Conservation (phyloP, 306 rosid genomes). For the Adenanthera pavonina region DNA sequence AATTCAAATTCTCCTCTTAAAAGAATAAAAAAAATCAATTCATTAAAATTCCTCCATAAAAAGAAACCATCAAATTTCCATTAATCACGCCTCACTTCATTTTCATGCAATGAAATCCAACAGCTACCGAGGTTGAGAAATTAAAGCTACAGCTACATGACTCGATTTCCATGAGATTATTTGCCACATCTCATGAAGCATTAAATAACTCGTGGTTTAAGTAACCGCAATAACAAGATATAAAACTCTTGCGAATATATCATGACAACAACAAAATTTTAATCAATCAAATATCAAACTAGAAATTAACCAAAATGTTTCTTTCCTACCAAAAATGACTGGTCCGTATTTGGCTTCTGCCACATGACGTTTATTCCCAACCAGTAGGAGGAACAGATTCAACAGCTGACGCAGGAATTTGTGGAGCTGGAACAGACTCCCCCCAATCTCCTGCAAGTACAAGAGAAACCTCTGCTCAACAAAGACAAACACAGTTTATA, state of each 20-base stretch:
- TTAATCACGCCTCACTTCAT: neutral
- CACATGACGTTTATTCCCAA: slow-evolving; percentile 41
- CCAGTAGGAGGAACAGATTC: slow-evolving; percentile 44
- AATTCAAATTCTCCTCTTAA: neutral
- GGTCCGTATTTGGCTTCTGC: slow-evolving; percentile 18
- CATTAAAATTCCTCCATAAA: neutral
- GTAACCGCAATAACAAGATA: neutral
- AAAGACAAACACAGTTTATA: neutral
- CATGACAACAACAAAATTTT: slow-evolving; percentile 19
- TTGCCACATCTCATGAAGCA: neutral
- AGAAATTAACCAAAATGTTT: neutral
- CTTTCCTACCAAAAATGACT: slow-evolving; percentile 4
- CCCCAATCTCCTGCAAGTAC: slow-evolving; percentile 51
- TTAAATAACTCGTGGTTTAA: neutral
- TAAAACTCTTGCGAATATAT: slow-evolving; percentile 7
- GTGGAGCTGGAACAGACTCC: slow-evolving; percentile 46
- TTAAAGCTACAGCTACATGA: neutral
- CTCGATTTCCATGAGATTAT: neutral
- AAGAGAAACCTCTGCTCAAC: neutral
- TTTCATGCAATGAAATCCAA: neutral
- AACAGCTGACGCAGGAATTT: neutral
- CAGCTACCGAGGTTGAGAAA: neutral
- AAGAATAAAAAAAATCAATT: neutral
- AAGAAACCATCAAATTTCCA: neutral
- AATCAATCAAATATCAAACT: slow-evolving; percentile 20